Base-by-base conservation (phyloP, 176 grass and related monocot species). In the Themeda triandra region DNA sequence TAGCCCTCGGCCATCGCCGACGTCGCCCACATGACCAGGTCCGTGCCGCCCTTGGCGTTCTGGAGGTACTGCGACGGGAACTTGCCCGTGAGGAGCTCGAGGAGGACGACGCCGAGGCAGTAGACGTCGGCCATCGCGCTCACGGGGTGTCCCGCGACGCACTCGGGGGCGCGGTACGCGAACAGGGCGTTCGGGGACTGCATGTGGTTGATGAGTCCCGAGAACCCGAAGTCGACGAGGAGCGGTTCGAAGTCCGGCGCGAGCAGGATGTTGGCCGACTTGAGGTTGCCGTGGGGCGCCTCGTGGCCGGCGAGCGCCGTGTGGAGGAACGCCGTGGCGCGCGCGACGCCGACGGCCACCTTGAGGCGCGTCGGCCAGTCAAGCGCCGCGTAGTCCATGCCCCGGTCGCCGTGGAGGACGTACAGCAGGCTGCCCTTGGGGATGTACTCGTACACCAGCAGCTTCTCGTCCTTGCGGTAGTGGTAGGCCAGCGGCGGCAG, bases 51-150 rank as follows among this genome's bases (percentile, higher is more conserved):
- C 56, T 92, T 90, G 30, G 76, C 86, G 63, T 89, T 89, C 13
- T 89, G 58, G 41, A 92, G 84, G 76, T 98, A 98, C 60, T 95
- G 93, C 21, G 96, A 71, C 8, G 91, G 96, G 84, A 93, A 95
- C 83, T 95, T 98, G 6, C 96, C 96, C 0, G 92, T 98, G 80
- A 98, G 91, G 64, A 98, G 89, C 81, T 98, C 96, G 66, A 98
- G 96, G 66, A 98, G 79, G 31, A 95, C 56, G 78, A 98, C n/a
- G 68, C 96, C 96, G 84, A 98, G 85, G 83, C 96, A 94, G 88
- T 95, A 95, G 10, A 95, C 93, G 76, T 98, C 96, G 76, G 96
- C 89, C 77, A 93, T 92, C 30, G 84, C 81, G 6, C 53, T 40
- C 29, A 85, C 77, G 27, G 37, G 87, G 73, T 41, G 53, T 3